Evolutionary conservation across 2,329 filamentous ascomycete genomes (phyloP).

Genomic region (Aspergillus nomiae): DNA sequence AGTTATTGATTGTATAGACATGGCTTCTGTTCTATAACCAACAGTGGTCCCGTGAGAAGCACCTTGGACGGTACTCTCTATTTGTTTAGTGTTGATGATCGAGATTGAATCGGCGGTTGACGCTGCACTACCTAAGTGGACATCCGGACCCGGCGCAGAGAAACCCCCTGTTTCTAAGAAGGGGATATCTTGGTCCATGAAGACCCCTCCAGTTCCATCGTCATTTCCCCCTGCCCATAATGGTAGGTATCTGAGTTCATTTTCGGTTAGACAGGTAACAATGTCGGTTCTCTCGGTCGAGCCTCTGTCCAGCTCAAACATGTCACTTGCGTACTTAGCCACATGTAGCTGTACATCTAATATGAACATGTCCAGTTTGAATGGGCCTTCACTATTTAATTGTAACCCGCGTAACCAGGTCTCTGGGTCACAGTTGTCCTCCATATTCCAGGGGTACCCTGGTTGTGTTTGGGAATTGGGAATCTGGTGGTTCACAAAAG

Average conservation of each 20-base stretch:
- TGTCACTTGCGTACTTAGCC: conserved; percentile 12
- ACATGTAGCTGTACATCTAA: conserved; percentile 22
- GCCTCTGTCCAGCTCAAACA: conserved; percentile 18
- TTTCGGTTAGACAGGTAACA: conserved; percentile 55
- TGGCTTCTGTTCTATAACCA: conserved; percentile 29
- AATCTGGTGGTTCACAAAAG: not conserved
- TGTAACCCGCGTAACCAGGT: not conserved
- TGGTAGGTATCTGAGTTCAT: conserved; percentile 65
- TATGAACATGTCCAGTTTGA: conserved; percentile 23
- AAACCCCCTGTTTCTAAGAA: conserved; percentile 37
- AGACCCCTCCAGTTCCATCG: conserved; percentile 55
- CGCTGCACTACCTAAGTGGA: conserved; percentile 32
- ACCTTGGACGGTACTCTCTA: conserved; percentile 35
- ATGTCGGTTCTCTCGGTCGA: conserved; percentile 35
- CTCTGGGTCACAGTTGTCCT: not conserved
- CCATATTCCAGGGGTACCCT: not conserved
- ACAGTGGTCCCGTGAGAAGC: conserved; percentile 40
- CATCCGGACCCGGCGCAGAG: conserved; percentile 35
- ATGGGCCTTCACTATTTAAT: not conserved
- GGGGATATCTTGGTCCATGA: conserved; percentile 40
- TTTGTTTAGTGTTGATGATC: conserved; percentile 28
- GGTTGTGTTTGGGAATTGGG: too few species aligned
- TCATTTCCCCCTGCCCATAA: conserved; percentile 65
- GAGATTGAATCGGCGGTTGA: conserved; percentile 28
- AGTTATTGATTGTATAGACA: conserved; percentile 25